These are phyloP conservation scores for Gleditsia sinensis DNA, from an alignment of 306 rosid species.

Conservation along the genomic window DNA sequence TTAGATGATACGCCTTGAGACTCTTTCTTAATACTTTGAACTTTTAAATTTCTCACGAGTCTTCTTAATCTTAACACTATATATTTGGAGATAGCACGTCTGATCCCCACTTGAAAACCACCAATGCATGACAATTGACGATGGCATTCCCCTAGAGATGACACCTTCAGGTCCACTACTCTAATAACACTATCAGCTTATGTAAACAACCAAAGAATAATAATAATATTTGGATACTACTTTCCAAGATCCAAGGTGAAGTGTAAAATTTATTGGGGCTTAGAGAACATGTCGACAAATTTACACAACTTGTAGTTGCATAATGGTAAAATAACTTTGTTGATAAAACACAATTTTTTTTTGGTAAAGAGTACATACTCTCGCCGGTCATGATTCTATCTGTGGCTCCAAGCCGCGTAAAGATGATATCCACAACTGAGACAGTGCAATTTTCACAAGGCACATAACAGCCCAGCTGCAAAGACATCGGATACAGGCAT, in stretches of 20 bases:
- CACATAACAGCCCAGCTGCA: conserved; percentile 95
- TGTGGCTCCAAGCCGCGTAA: conserved; percentile 97
- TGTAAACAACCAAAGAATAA: background rate
- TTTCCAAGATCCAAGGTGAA: background rate
- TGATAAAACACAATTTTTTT: background rate
- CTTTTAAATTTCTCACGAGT: background rate
- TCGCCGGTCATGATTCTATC: conserved; percentile 98
- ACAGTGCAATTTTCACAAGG: conserved; percentile 78
- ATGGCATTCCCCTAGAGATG: background rate
- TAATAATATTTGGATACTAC: background rate
- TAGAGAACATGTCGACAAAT: background rate
- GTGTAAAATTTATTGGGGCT: background rate
- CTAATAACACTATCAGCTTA: background rate
- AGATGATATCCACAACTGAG: conserved; percentile 84
- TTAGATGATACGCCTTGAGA: background rate
- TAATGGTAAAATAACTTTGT: background rate
- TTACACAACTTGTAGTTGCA: background rate
- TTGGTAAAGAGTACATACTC: conserved; percentile 62
- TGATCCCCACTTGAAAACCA: background rate
- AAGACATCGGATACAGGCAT: conserved; percentile 29
- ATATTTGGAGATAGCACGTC: background rate
- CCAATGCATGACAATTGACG: background rate
- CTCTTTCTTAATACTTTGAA: too few relatives aligned
- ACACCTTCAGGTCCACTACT: background rate
- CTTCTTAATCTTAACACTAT: background rate